Base-by-base conservation (phyloP, 2,329 filamentous ascomycete genomes). In the Fonsecaea monophora region DNA sequence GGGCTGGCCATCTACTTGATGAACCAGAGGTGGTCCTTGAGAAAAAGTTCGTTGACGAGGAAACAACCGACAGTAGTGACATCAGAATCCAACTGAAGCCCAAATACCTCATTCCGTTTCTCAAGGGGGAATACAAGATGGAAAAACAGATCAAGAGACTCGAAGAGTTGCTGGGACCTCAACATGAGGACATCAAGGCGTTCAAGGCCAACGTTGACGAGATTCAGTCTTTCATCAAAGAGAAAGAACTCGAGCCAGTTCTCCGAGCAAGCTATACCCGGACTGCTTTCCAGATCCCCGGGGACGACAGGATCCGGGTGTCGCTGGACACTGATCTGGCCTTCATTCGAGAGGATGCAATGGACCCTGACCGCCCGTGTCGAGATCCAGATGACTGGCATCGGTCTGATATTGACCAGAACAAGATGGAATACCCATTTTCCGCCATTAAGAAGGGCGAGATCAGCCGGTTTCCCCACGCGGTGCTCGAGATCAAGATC, bases 211-310 rank as follows among this genome's bases (percentile, higher is more conserved):
- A 90, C 2, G 90, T 94, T 15, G 83, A 88, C 55, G 87, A 89
- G 67, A 91, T 98, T 48, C 92, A 97, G 77, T 82, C 84, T 0
- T 94, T 96, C 74, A 88, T 97, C 76, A 86, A 87, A 74, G 85
- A 91, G 56, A 87, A 92, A 74, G 86, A 91, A 63, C 83, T 99
- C 15, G 88, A 94, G 76, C 95, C 95, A 4, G 86, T 97, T 37
- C 79, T 99, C 61, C 89, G 95, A 59, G 95, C 95, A 69, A 97
- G 96, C 80, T 98, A 98, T 78, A 91, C 89, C 45, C 91, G 95
- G 69, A 96, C 93, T 0, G 95, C 95, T 0, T 99, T 98, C 82
- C 95, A 99, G 79, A 97, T 97, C 72, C 95, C 95, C 5, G 88
- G 92, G 13, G 94, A 99, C 76, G 89, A 96, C 77, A 90, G 92